phyloP scores from a whole-genome alignment of 177 flowering plant species.

The Vitis hybrid region DNA sequence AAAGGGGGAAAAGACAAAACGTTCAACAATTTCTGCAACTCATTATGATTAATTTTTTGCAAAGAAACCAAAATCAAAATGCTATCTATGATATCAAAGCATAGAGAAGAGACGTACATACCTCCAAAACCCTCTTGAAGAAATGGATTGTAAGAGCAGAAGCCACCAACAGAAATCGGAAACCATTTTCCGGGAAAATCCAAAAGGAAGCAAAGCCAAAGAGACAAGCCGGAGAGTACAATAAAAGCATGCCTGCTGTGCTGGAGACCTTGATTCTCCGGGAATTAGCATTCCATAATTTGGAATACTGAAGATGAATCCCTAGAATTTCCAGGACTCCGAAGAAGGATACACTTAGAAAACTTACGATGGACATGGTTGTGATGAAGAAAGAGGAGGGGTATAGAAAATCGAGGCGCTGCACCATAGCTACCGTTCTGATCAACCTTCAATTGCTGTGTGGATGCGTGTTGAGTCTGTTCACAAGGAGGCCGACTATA shows the following conservation, averaged over 20 bases:
- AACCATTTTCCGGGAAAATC: constrained; percentile 15
- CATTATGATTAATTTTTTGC: too few relatives aligned
- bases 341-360: constrained; percentile 9
- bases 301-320: constrained; percentile 52
- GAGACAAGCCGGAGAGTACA: constrained; percentile 55
- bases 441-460: too few relatives aligned
- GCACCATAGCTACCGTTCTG: too few relatives aligned
- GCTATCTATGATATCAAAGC: too few relatives aligned
- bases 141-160: constrained; percentile 53
- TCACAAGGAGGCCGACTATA: too few relatives aligned
- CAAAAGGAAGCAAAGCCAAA: constrained; percentile 37
- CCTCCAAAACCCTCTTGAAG: constrained; percentile 67
- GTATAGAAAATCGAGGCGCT: too few relatives aligned
- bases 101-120: constrained; percentile 3
- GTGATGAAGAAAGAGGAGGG: constrained; percentile 39
- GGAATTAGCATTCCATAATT: constrained; percentile 28
- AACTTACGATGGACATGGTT: constrained; percentile 31
- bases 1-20: too few relatives aligned
- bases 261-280: constrained; percentile 27
- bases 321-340: constrained; percentile 51
- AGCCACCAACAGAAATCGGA: constrained; percentile 34
- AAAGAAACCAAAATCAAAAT: too few relatives aligned
- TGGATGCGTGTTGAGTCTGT: too few relatives aligned
- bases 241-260: constrained; percentile 47
- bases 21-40: too few relatives aligned